Conservation (phyloP, 2,329 filamentous ascomycete genomes). For the Calonectria montana region DNA sequence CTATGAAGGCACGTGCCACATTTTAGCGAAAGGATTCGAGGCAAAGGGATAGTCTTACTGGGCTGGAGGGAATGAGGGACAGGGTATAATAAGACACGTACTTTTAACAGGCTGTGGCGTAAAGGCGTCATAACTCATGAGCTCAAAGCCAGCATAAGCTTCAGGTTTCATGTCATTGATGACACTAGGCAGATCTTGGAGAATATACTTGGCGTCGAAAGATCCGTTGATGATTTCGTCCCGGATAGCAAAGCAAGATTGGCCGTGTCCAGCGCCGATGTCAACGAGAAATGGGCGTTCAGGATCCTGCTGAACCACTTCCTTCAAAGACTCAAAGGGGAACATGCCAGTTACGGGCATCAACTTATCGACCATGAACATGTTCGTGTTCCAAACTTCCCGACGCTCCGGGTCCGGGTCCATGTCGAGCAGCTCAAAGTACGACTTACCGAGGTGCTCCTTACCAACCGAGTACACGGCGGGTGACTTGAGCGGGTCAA, state of each 20-base stretch:
- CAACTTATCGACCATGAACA: conserved; percentile 45
- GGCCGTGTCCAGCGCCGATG: conserved; percentile 46
- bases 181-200: conserved; percentile 50
- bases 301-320: conserved; percentile 43
- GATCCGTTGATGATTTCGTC: conserved; percentile 33
- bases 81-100: conserved; percentile 8
- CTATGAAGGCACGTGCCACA: conserved; percentile 16
- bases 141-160: conserved; percentile 40
- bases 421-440: conserved; percentile 48
- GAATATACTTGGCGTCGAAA: conserved; percentile 42
- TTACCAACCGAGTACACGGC: conserved; percentile 46
- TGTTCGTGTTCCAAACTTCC: conserved; percentile 47
- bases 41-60: too few relatives aligned
- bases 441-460: conserved; percentile 47
- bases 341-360: conserved; percentile 51
- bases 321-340: conserved; percentile 45
- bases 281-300: conserved; percentile 47
- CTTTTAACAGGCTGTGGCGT: conserved; percentile 37
- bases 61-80: not conserved
- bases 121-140: conserved; percentile 39
- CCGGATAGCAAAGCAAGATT: conserved; percentile 46
- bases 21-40: not conserved
- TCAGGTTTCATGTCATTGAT: conserved; percentile 34
- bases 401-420: conserved; percentile 44
- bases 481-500: conserved; percentile 47